Evolutionary conservation across 306 rosid genomes (phyloP).

Genomic region (Fragaria iinumae): DNA sequence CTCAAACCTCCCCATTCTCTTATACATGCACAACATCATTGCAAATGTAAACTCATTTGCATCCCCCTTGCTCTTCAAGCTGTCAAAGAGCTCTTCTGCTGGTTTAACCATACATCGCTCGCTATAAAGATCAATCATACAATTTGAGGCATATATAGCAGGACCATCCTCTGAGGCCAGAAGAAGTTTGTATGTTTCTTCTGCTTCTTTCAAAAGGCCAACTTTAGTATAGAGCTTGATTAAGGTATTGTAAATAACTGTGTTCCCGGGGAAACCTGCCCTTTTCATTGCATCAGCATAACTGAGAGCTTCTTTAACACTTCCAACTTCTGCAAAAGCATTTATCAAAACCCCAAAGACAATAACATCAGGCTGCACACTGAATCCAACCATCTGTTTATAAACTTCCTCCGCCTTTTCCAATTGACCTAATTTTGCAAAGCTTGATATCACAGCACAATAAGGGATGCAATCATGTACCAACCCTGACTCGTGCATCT

Average conservation of each 20-base stretch:
- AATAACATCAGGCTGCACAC: slow-evolving; percentile 59
- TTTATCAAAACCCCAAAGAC: slow-evolving; percentile 69
- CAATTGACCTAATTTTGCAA: slow-evolving; percentile 56
- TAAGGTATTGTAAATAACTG: slow-evolving; percentile 56
- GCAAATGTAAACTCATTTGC: slow-evolving; percentile 82
- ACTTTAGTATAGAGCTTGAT: slow-evolving; percentile 78
- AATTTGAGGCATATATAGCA: slow-evolving; percentile 66
- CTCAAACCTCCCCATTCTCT: slow-evolving; percentile 63
- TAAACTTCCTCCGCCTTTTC: slow-evolving; percentile 57
- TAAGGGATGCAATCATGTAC: slow-evolving; percentile 66
- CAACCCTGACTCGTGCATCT: slow-evolving; percentile 71
- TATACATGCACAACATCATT: slow-evolving; percentile 87
- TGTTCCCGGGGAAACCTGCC: slow-evolving; percentile 56
- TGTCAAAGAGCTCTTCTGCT: slow-evolving; percentile 60
- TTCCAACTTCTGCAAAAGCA: slow-evolving; percentile 70
- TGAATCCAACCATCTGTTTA: slow-evolving; percentile 58
- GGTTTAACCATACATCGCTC: slow-evolving; percentile 61
- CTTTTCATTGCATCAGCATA: slow-evolving; percentile 57
- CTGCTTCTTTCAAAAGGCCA: slow-evolving; percentile 71
- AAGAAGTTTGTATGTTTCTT: slow-evolving; percentile 65
- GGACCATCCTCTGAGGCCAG: slow-evolving; percentile 52
- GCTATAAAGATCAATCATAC: slow-evolving; percentile 83
- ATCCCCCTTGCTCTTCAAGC: slow-evolving; percentile 44
- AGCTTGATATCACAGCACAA: slow-evolving; percentile 69
- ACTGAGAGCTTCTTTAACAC: slow-evolving; percentile 53